These are phyloP conservation scores for Gentiana straminea DNA, from an alignment of 257 asterid genomes.

Conservation along the genomic window DNA sequence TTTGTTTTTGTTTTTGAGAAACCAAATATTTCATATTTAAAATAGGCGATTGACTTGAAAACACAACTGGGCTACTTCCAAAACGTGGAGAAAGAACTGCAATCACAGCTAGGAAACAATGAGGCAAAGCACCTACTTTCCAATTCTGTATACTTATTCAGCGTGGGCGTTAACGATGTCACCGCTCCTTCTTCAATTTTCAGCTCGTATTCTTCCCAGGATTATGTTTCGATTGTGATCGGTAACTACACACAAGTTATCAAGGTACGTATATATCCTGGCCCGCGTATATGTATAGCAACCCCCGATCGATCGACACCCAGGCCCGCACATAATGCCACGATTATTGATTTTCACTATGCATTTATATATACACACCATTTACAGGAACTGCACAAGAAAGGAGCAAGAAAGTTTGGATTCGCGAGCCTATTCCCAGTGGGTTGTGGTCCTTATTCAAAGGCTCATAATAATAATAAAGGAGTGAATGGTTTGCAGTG, in stretches of 20 bases:
- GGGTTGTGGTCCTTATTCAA: conserved; percentile 6
- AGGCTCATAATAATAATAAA: background rate
- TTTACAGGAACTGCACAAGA: conserved; percentile 11
- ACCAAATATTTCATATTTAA: too few species aligned
- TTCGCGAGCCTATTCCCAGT: conserved; percentile 5
- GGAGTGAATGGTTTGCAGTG: conserved; percentile 5
- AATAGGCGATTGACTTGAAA: conserved; percentile 17
- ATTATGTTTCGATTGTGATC: conserved; percentile 5
- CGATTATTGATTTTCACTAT: too few species aligned
- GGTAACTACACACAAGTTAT: conserved; percentile 12
- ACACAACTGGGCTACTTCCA: conserved; percentile 14
- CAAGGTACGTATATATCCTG: conserved; percentile 5
- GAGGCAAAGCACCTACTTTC: conserved; percentile 7
- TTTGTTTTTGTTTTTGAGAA: too few species aligned
- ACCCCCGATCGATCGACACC: too few species aligned
- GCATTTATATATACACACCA: too few species aligned
- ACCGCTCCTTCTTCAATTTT: background rate
- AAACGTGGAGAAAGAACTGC: conserved; percentile 9
- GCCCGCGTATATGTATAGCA: too few species aligned
- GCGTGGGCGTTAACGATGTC: conserved; percentile 11
- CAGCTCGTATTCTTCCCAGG: background rate
- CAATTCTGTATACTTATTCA: conserved; percentile 16
- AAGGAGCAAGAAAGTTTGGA: conserved; percentile 21
- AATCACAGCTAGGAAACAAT: conserved; percentile 5
- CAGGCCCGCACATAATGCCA: too few species aligned